Evolutionary conservation across 2,329 filamentous ascomycete genomes (phyloP), one percentile per base, ranked within the genome.

Genomic region (Phialocephala subalpina): DNA sequence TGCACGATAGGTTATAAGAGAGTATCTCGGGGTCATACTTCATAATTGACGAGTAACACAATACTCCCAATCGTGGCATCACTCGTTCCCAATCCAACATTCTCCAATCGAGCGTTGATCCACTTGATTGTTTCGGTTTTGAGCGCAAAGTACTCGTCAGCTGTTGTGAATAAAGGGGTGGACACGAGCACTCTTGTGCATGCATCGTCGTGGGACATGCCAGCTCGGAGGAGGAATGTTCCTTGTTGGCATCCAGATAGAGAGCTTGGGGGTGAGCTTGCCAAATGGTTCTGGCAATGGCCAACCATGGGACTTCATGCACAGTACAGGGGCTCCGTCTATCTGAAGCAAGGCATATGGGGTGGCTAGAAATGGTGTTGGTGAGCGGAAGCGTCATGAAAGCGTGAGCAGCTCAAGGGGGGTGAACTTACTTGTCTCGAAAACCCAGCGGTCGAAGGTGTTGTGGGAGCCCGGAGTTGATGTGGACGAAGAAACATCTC

Each of bases 61-160:
- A 67, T 64, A 33, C 59, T 63, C 18, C 65, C 65, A 40, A 67
- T 61, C 9, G 62, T 67, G 14, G 53, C 52, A 45, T 67, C 65
- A 29, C 53, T 64, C 16, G 35, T 64, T 22, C 65, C 62, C 18
- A 56, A 42, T n/a, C 45, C 22, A 14, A 40, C 29, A 36, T 49
- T 16, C n/a, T 33, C 53, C 20, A 62, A 27, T 8, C 55, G 29
- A 27, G 57, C 27, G 29, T 63, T 64, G 45, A 64, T 62, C 65
- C 61, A 67, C 35, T 47, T 64, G 20, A 65, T 67, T 5, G 62
- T 63, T 18, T 62, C 52, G n/a, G 40, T 36, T 38, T 62, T 67
- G 58, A 64, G 64, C 2, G 40, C 18, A 20, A 58, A 62, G 27
- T 62, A 60, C 20, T 64, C 62, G 16, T n/a, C 42, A 45, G 38